Base-by-base conservation (phyloP, 495 filamentous ascomycete species). In the Chaetomium tenue region DNA sequence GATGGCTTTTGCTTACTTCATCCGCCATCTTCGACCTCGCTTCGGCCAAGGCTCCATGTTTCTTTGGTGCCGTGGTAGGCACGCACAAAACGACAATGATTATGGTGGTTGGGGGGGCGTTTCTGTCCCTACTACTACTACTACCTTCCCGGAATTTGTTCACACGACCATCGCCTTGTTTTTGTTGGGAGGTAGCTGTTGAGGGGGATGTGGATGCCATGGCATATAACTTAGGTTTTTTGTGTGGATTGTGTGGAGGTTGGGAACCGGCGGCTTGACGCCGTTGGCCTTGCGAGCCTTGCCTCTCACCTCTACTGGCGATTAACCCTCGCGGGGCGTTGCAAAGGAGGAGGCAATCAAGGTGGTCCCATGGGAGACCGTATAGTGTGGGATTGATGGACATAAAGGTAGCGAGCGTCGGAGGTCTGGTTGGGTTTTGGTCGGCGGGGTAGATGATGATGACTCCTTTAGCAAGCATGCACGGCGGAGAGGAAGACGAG, bases 1-100 rank as follows among this genome's bases (percentile, higher is more conserved):
- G 67, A 72, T 72, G 73, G 67, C 68, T 75, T 75, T 74, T 76
- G 71, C 68, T 73, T 76, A 65, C 70, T 75, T 74, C 66, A 70
- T 68, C 71, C 60, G 54, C 63, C 64, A 55, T 63, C 30, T 18
- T 13, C 51, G 18, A 51, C 25, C 64, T 44, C 55, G 42, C 74
- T 68, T 72, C 71, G 74, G 69, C 70, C 73, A 70, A 70, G 74
- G 58, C 42, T 61, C 20, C 46, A 23, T 39, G 23, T 58, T 23
- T 63, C 70, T 71, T 70, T 68, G 61, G 72, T 72, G 72, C 69
- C 70, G 75, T 78, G 77, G 78, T 74, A 66, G 74, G 68, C 62
- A 66, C 73, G 74, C 76, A 75, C 74, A 65, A 70, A 54, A 22
- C 59, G 18, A 54, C 60, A 55, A 33, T 39, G 26, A 33, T 22